Base-by-base conservation (phyloP, 2,329 filamentous ascomycete species). In the Penicillium sp. region DNA sequence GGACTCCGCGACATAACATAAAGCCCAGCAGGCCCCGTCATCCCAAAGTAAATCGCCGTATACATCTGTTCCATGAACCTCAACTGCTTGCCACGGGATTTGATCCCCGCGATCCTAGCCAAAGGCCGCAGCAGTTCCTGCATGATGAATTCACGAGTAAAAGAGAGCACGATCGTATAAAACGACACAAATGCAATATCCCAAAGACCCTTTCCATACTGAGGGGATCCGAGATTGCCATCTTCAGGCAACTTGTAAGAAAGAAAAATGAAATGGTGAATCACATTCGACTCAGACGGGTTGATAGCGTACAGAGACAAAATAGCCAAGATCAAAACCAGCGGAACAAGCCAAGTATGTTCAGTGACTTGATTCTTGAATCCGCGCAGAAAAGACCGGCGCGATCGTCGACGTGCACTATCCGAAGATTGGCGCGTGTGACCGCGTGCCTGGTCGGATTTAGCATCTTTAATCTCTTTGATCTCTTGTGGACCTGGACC, bases 21-120 rank as follows among this genome's bases (percentile, higher is more conserved):
- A 64, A 96, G 71, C 42, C 91, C 91, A 47, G 84, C 85, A 2
- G 90, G 90, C 2, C 89, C 90, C 47, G 92, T 84, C 56, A 92
- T 66, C 42, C 74, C 83, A 72, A 95, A 95, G 79, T 96, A 96
- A 44, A 95, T 76, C 33, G 90, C 90, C 3, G 90, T 95, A 74
- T 96, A 96, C 70, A 87, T 84, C 75, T 96, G 91, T 73, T 96
- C 91, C 89, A 95, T 93, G 79, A 95, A 96, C 41, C 92, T 86
- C 13, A 85, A 81, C 70, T 93, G 89, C 76, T 95, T 96, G 58
- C 79, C 83, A 46, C 85, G 81, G 53, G 81, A 84, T 58, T 76
- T 80, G 66, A 95, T 83, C 18, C 87, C 87, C 45, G 77, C 83
- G 58, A 76, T 77, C 45, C 82, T 78, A 10, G 90, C 89, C 52